Evolutionary conservation across 495 filamentous ascomycete species (phyloP).

Genomic region (Neurospora sp.): DNA sequence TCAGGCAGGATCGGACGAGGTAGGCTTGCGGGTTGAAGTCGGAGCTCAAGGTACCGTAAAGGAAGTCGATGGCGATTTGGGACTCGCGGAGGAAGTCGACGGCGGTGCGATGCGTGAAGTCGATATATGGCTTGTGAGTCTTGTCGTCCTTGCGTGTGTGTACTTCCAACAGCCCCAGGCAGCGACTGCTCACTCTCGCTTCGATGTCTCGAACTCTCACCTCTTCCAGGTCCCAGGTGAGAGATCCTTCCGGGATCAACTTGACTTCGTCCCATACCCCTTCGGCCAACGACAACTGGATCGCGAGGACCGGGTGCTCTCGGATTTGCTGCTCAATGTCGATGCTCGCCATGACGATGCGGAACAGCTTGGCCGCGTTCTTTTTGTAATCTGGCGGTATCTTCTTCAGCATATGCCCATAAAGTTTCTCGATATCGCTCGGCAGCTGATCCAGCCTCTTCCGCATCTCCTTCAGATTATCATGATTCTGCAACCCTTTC

Average conservation of each 20-base stretch:
- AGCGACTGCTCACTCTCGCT: neutral
- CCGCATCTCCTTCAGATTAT: neutral
- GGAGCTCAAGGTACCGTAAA: neutral
- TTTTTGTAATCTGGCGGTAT: neutral
- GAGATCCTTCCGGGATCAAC: neutral
- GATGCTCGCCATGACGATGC: neutral
- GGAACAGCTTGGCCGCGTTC: neutral
- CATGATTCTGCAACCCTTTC: neutral
- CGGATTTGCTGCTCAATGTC: neutral
- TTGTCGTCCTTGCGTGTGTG: neutral
- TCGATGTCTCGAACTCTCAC: neutral
- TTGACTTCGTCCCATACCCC: neutral
- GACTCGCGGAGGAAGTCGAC: neutral
- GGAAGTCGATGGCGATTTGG: neutral
- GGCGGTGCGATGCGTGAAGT: neutral
- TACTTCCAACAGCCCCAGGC: neutral
- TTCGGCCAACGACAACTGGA: neutral
- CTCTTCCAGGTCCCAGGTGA: neutral
- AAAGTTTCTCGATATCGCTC: neutral
- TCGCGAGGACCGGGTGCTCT: neutral
- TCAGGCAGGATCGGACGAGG: neutral
- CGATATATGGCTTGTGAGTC: neutral
- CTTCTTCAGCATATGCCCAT: neutral
- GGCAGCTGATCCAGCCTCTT: neutral
- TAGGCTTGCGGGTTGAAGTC: neutral